Evolutionary conservation across 2,329 filamentous ascomycete species (phyloP).

Genomic region (Colletotrichum sp.): DNA sequence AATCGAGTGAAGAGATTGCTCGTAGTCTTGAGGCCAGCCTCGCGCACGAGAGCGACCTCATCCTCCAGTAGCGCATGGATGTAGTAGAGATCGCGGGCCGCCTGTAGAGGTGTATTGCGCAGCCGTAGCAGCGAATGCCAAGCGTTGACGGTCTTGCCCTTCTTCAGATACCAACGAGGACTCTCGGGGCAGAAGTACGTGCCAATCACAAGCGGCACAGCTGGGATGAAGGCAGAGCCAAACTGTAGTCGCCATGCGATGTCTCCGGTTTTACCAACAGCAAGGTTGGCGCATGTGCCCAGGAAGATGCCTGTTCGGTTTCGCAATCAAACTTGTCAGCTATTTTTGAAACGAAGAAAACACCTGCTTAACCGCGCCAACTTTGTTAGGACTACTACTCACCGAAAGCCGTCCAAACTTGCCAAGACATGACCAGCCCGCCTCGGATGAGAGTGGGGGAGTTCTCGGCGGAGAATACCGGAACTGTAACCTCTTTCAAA

Average conservation of each 20-base stretch:
- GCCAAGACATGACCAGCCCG: slow-evolving; percentile 60
- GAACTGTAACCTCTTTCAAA: slow-evolving; percentile 52
- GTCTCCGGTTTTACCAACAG: slow-evolving; percentile 51
- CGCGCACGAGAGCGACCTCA: slow-evolving; percentile 30
- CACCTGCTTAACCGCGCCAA: slow-evolving; percentile 41
- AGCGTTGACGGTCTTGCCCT: slow-evolving; percentile 57
- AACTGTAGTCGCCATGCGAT: slow-evolving; percentile 66
- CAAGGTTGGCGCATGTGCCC: slow-evolving; percentile 65
- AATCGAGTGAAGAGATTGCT: slow-evolving; percentile 56
- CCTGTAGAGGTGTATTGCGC: slow-evolving; percentile 63
- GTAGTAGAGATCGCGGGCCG: slow-evolving; percentile 67
- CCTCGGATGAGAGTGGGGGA: slow-evolving; percentile 57
- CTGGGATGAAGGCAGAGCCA: slow-evolving; percentile 66
- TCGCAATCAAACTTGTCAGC: neutral
- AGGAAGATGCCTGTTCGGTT: slow-evolving; percentile 44
- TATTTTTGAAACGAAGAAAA: neutral
- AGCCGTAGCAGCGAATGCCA: slow-evolving; percentile 61
- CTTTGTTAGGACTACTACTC: slow-evolving; percentile 57
- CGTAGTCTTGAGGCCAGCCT: slow-evolving; percentile 36
- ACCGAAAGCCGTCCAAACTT: slow-evolving; percentile 59
- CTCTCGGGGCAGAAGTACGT: slow-evolving; percentile 71
- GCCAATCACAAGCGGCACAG: slow-evolving; percentile 55
- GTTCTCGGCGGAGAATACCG: slow-evolving; percentile 59
- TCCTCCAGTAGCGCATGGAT: slow-evolving; percentile 48
- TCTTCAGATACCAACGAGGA: slow-evolving; percentile 71